phyloP scores from a whole-genome alignment of 495 filamentous ascomycete genomes.

The Lophiotrema nucula region DNA sequence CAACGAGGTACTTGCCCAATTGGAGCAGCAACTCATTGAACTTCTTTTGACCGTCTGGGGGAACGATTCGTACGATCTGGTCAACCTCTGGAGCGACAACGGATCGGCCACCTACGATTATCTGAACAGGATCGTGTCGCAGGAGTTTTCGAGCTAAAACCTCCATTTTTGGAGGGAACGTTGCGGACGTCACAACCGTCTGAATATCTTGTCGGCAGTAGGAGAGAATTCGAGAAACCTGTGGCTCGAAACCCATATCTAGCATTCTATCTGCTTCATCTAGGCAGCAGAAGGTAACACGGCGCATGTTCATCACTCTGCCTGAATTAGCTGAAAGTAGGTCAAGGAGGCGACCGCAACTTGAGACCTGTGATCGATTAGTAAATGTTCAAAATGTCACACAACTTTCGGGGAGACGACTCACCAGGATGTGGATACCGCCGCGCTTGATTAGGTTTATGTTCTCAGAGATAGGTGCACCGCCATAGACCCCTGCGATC shows the following conservation, averaged over 20 bases:
- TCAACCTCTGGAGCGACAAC: conserved; percentile 94
- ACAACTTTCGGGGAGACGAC: no score
- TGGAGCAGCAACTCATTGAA: conserved; percentile 81
- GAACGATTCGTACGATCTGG: conserved; percentile 85
- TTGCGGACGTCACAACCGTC: conserved; percentile 93
- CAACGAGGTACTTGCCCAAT: conserved; percentile 80
- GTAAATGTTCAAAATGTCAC: no score
- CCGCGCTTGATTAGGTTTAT: conserved; percentile 95
- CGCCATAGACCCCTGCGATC: conserved; percentile 91
- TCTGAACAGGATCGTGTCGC: conserved; percentile 82
- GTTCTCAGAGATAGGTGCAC: conserved; percentile 95
- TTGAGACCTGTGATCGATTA: no score
- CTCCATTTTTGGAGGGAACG: conserved; percentile 93
- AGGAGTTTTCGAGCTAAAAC: conserved; percentile 83
- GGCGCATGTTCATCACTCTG: conserved; percentile 82
- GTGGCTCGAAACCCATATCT: conserved; percentile 98
- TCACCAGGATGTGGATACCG: conserved; percentile 83
- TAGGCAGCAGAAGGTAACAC: conserved; percentile 89
- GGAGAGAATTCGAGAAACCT: conserved; percentile 92
- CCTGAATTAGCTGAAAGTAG: conserved; percentile 88
- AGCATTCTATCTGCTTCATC: conserved; percentile 99
- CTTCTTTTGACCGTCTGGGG: conserved; percentile 66
- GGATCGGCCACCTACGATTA: conserved; percentile 85
- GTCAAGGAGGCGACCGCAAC: conserved; percentile 98
- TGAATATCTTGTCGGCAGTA: conserved; percentile 90